Base-by-base conservation (phyloP, 202 grass and related monocot genomes). In the Zizania palustris region DNA sequence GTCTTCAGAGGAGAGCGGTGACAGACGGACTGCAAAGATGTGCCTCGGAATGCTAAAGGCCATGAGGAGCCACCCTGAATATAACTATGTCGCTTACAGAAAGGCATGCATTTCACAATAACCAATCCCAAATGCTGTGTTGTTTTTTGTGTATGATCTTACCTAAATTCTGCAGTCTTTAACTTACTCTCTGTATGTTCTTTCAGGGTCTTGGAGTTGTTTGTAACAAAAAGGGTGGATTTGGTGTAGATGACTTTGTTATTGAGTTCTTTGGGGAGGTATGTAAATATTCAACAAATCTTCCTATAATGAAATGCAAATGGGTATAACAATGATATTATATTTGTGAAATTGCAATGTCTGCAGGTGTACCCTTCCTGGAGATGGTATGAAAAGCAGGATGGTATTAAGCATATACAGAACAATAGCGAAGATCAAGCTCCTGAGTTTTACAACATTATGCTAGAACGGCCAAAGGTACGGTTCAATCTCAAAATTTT, bases 331-430 rank as follows among this genome's bases (percentile, higher is more conserved):
- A 67, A 56, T 45, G 6, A 33, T 43, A 38, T 67, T 73, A 60
- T 55, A 69, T 83, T 49, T 77, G 63, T 65, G 5, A 36, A 71
- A 73, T 66, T 81, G 50, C 60, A 43, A 71, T 43, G 18, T 86
- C 71, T 83, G 49, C 87, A 98, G 95, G 95, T 98, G 57, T 98
- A 96, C 73, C 96, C 96, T 87, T 91, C 96, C 74, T 99, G 96
- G 96, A 96, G 91, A 93, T 99, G 92, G 96, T 99, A 90, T 69
- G 92, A 99, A 69, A 99, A 99, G 54, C 92, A 99, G 84, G 96
- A 99, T 89, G 96, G 92, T 64, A 96, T 99, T 74, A 92, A 81
- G 20, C 86, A 93, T 77, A 93, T 99, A 78, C 96, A 99, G 79
- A 99, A 99, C 67, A 99, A 93, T 81, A 93, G 81, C 11, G 85